Percentiles rank a stretch among this genome's conserved stretches.
Conservation (phyloP, 768 basidiomycete species). For the Ramaria sp. region DNA sequence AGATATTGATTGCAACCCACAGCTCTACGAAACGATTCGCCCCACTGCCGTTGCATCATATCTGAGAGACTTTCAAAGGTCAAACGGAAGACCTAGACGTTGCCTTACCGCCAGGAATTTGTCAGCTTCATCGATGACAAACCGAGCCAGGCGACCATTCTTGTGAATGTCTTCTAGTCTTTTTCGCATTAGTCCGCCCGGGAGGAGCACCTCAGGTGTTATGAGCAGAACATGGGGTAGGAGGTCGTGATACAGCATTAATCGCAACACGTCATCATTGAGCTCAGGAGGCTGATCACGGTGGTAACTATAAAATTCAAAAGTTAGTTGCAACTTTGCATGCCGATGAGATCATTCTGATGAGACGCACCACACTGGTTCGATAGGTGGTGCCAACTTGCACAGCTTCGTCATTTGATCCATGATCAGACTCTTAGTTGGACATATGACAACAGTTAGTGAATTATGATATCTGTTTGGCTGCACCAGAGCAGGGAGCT, state of each 20-base stretch:
- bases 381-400: not conserved
- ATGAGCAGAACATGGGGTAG: not conserved
- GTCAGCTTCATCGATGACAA: slow-evolving; percentile 6
- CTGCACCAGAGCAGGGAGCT: slow-evolving; percentile 3
- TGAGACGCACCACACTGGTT: not conserved
- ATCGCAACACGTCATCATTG: not conserved
- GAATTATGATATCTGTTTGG: not conserved
- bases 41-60: not conserved
- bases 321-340: not conserved
- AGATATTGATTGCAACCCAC: not conserved
- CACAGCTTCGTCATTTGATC: slow-evolving; percentile 1
- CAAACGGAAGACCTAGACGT: not conserved
- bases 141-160: not conserved
- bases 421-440: not conserved
- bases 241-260: not conserved
- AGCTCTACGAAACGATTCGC: not conserved
- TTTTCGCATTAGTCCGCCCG: not conserved
- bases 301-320: not conserved
- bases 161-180: not conserved
- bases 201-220: not conserved
- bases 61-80: not conserved
- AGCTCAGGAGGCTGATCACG: not conserved
- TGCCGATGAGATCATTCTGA: not conserved
- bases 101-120: not conserved
- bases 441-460: slow-evolving; percentile 1